A percentile compares a stretch with the other conserved stretches of the same genome.
Evolutionary conservation across 805 yeast species (phyloP).

Genomic region (Torulaspora microellipsoides): DNA sequence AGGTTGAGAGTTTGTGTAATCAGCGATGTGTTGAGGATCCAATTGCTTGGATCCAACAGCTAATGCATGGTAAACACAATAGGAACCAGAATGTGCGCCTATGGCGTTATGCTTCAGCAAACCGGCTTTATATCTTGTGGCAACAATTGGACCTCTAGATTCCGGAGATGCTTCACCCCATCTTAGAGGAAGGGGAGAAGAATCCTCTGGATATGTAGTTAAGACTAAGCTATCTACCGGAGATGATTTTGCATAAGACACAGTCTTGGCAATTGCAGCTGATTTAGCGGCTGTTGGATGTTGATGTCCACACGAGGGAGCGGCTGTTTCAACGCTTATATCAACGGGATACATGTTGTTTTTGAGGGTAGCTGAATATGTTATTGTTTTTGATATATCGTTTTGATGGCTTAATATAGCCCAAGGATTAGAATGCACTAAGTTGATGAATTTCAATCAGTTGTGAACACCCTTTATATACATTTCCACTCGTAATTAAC

Average conservation of each 20-base stretch:
- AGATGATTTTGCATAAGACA: constrained; percentile 6
- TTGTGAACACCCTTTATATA: no score
- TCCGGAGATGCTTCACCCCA: constrained; percentile 52
- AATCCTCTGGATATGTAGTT: constrained; percentile 52
- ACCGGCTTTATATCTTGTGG: constrained; percentile 47
- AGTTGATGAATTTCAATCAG: no score
- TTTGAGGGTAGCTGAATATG: no score
- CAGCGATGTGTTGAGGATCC: constrained; percentile 48
- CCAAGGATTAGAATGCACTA: no score
- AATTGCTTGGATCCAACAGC: constrained; percentile 60
- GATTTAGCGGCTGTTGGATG: not conserved
- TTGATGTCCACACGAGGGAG: constrained; percentile 6
- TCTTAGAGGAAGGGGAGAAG: constrained; percentile 44
- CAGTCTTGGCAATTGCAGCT: constrained; percentile 3
- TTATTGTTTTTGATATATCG: no score
- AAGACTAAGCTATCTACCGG: constrained; percentile 36
- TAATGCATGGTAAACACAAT: constrained; percentile 59
- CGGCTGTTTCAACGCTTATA: constrained; percentile 8
- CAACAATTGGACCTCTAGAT: constrained; percentile 54
- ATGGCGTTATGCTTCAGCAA: constrained; percentile 53
- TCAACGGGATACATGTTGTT: constrained; percentile 12
- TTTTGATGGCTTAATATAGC: no score
- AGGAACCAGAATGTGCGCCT: constrained; percentile 64
- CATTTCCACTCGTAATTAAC: no score
- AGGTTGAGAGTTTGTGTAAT: constrained; percentile 61